phyloP scores from a whole-genome alignment of 2,329 filamentous ascomycete genomes.

The Verticillium zaregamsianum region DNA sequence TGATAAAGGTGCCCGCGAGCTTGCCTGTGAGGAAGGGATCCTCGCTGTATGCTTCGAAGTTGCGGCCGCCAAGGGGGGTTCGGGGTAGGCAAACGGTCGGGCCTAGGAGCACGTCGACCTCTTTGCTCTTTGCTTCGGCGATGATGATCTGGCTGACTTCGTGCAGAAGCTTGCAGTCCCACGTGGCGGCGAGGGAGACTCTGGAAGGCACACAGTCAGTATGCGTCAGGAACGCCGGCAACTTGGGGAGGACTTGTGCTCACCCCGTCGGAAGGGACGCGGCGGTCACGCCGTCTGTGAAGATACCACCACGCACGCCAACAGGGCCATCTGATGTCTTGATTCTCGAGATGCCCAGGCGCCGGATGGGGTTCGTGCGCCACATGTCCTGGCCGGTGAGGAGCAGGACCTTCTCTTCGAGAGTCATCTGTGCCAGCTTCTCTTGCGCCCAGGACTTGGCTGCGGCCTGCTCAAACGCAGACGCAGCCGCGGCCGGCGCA shows the following conservation, averaged over 20 bases:
- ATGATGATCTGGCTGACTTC: slow-evolving; percentile 20
- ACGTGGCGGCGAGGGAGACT: slow-evolving; percentile 21
- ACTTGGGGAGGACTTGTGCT: background rate
- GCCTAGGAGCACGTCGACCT: slow-evolving; percentile 10
- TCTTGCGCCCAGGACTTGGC: background rate
- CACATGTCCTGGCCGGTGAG: slow-evolving; percentile 7
- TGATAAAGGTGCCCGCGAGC: slow-evolving; percentile 56
- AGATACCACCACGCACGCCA: slow-evolving; percentile 15
- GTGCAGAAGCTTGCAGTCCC: slow-evolving; percentile 17
- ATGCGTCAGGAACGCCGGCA: background rate
- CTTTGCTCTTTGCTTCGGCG: slow-evolving; percentile 19
- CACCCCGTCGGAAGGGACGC: background rate
- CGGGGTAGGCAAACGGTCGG: slow-evolving; percentile 4
- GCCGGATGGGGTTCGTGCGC: slow-evolving; percentile 11
- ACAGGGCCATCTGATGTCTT: slow-evolving; percentile 16
- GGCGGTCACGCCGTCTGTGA: slow-evolving; percentile 10
- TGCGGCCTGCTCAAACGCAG: background rate
- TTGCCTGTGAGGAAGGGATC: slow-evolving; percentile 70
- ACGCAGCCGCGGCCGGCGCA: no score
- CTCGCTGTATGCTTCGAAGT: slow-evolving; percentile 77
- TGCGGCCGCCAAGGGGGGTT: slow-evolving; percentile 62
- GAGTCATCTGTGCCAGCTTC: background rate
- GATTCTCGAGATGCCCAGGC: slow-evolving; percentile 11
- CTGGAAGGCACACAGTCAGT: slow-evolving; percentile 16
- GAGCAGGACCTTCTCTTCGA: slow-evolving; percentile 9